Base-by-base conservation (phyloP, 176 grass and related monocot species). In the Triticum turgidum region DNA sequence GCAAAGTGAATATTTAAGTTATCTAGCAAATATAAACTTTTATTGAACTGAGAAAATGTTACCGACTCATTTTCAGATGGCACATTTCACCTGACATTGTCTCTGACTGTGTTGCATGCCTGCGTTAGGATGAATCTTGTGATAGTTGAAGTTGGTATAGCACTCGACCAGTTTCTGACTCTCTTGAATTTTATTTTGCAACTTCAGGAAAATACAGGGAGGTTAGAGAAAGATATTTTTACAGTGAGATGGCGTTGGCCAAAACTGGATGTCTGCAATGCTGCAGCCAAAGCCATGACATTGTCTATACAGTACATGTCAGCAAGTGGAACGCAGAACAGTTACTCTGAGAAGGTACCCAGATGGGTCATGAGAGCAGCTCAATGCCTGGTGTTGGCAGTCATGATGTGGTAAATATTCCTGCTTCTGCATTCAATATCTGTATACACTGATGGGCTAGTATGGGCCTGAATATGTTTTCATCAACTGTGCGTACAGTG, bases 401-500 rank as follows among this genome's bases (percentile, higher is more conserved):
- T 75, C 33, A 63, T 35, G 52, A 73, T 38, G 32, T 38, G 44
- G 58, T 89, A 80, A 89, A 80, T 73, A 70, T 85, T 35, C 41
- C 49, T 66, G 33, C 83, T 89, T 54, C 82, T 84, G 41, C 77
- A 85, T 70, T 80, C 67, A 80, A 75, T 84, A 58, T 34, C 14
- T 56, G 1, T 39, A 77, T 76, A 74, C 56, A 65, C 59, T 80
- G 42, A 72, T 65, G 56, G 66, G 65, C 39, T 83, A 63, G 81
- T 37, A 52, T 83, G 79, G 73, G 52, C 54, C 84, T 83, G 51
- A 42, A 72, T 86, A 65, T 90, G 12, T 63, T 78, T 70, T 29
- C 84, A 86, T 62, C 85, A 86, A 82, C 58, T 86, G 44, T 82
- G 14, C 54, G 30, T 73, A 82, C 72, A 93, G 54, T 79, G 80